These are phyloP conservation scores for Fusarium sp. DNA, from an alignment of 2,329 filamentous ascomycete genomes.

Conservation along the genomic window DNA sequence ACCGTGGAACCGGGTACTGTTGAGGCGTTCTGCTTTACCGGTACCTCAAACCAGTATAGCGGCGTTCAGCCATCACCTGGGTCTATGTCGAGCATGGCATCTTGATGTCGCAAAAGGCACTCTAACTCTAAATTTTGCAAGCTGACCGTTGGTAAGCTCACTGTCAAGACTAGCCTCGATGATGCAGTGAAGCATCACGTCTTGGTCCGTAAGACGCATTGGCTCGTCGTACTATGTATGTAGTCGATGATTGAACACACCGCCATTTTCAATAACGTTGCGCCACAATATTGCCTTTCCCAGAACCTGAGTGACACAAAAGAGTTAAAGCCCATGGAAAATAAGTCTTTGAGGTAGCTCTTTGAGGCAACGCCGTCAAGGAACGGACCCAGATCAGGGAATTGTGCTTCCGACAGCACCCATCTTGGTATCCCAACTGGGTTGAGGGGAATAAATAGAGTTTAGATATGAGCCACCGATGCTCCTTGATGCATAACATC, in stretches of 20 bases:
- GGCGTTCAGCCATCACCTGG: background rate
- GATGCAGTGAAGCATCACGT: background rate
- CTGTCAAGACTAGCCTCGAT: background rate
- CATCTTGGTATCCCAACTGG: constrained; percentile 10
- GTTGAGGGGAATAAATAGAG: constrained; percentile 14
- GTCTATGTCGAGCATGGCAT: background rate
- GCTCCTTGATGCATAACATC: constrained; percentile 11
- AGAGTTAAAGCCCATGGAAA: background rate
- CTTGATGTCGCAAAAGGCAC: background rate
- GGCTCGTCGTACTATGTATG: background rate
- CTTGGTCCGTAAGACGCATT: background rate
- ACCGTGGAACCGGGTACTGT: background rate
- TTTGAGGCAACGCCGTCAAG: constrained; percentile 10
- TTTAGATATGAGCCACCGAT: constrained; percentile 35
- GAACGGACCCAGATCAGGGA: constrained; percentile 13
- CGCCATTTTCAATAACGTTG: constrained; percentile 26
- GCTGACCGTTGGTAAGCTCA: background rate
- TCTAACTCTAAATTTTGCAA: background rate
- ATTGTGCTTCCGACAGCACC: constrained; percentile 7
- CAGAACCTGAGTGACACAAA: constrained; percentile 2
- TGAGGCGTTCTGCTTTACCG: constrained; percentile 7
- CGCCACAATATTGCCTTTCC: constrained; percentile 31
- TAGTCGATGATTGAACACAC: constrained; percentile 3
- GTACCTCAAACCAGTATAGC: background rate
- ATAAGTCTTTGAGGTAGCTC: background rate